Conservation (phyloP, 148 eudicot genomes). For the Silene uniflora region DNA sequence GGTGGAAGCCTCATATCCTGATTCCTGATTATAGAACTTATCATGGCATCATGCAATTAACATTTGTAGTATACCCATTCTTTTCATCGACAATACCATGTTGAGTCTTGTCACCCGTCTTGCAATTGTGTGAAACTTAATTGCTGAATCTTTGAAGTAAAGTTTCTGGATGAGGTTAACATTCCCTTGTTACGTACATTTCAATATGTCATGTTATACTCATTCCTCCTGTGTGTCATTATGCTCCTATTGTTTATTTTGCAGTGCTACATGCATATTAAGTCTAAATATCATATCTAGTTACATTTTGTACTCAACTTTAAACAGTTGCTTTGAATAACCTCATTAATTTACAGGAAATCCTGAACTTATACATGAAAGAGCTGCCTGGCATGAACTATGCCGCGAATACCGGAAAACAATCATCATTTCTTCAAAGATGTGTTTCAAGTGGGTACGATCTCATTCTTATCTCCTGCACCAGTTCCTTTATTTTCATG, state of each 20-base stretch:
- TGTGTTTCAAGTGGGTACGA: conserved; percentile 80
- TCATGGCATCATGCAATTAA: not conserved
- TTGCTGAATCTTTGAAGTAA: not conserved
- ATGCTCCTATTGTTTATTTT: not conserved
- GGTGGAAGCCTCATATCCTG: not conserved
- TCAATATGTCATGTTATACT: not conserved
- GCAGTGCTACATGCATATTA: not conserved
- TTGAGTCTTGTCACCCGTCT: not conserved
- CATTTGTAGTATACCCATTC: not conserved
- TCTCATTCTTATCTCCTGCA: not conserved
- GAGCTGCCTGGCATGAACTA: conserved; percentile 86
- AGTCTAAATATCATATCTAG: not conserved
- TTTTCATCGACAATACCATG: not conserved
- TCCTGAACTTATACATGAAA: conserved; percentile 46
- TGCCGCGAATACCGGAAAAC: conserved; percentile 93
- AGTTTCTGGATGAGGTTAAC: not conserved
- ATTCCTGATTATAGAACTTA: not conserved
- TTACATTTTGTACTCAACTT: not conserved
- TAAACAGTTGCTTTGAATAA: not conserved
- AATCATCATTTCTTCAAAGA: conserved; percentile 79
- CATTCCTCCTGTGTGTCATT: not conserved
- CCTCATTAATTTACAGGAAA: conserved; percentile 47
- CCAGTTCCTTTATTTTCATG: not conserved
- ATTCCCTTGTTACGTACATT: not conserved
- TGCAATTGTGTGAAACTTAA: conserved; percentile 3